phyloP scores from a whole-genome alignment of 352 stramenopile genomes.

The Pythium folliculosum region DNA sequence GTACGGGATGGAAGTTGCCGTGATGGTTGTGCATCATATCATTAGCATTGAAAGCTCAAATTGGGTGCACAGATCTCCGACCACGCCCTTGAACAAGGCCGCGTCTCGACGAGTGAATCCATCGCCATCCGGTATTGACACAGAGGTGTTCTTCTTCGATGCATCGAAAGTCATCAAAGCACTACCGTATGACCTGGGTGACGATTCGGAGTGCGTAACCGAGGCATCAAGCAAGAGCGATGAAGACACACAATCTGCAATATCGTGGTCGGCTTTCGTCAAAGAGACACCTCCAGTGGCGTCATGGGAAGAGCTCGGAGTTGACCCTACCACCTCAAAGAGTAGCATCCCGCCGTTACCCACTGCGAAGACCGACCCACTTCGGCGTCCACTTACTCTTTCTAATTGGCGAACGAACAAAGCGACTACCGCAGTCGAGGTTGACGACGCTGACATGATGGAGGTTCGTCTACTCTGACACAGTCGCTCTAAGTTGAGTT shows the following conservation, averaged over 20 bases:
- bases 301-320: constrained; percentile 26
- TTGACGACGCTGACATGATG: constrained; percentile 59
- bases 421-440: constrained; percentile 30
- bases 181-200: neutral
- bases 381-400: neutral
- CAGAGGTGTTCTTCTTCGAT: constrained; percentile 49
- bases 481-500: neutral
- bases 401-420: neutral
- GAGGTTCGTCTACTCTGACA: constrained; percentile 36
- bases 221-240: constrained; percentile 27
- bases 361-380: neutral
- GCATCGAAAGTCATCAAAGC: constrained; percentile 33
- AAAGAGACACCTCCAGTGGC: neutral
- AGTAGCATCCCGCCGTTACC: neutral
- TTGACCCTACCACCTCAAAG: neutral
- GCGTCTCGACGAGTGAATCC: neutral
- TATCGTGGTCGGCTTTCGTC: constrained; percentile 6
- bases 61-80: neutral
- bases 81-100: neutral
- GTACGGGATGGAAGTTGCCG: neutral
- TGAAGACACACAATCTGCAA: constrained; percentile 4
- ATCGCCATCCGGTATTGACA: constrained; percentile 12
- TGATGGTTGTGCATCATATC: neutral
- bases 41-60: neutral
- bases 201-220: constrained; percentile 17